phyloP scores from a whole-genome alignment of 306 rosid species.

The Casuarina equisetifolia region DNA sequence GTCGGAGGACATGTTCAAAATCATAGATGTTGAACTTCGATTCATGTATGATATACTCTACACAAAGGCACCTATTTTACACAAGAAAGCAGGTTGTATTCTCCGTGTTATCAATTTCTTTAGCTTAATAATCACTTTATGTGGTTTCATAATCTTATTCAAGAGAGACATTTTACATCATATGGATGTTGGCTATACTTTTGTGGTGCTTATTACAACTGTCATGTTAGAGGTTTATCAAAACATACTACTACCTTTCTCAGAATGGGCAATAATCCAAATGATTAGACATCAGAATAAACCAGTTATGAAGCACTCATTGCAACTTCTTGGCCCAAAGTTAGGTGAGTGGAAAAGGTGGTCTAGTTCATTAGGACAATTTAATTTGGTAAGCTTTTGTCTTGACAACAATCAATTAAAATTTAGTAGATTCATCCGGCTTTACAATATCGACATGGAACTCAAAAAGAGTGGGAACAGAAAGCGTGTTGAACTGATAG shows the following conservation, averaged over 20 bases:
- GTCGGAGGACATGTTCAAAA: constrained; percentile 42
- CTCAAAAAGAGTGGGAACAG: constrained; percentile 33
- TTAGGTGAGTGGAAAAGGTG: constrained; percentile 55
- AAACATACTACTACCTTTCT: constrained; percentile 48
- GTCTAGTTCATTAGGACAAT: constrained; percentile 57
- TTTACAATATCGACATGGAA: constrained; percentile 29
- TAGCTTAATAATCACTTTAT: constrained; percentile 34
- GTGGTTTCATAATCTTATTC: constrained; percentile 42
- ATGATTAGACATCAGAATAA: constrained; percentile 42
- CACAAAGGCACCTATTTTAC: constrained; percentile 57
- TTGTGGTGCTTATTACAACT: constrained; percentile 44
- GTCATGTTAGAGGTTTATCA: constrained; percentile 55
- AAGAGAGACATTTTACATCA: constrained; percentile 15
- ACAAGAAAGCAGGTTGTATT: constrained; percentile 48
- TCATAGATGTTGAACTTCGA: constrained; percentile 56
- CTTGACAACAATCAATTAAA: constrained; percentile 39
- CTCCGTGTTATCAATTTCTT: constrained; percentile 47
- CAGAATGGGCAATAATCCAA: constrained; percentile 63
- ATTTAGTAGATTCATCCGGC: constrained; percentile 34
- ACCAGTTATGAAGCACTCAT: constrained; percentile 34
- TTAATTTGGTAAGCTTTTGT: constrained; percentile 58
- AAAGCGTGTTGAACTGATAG: constrained; percentile 16
- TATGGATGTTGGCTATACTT: constrained; percentile 37
- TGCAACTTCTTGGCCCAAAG: constrained; percentile 40
- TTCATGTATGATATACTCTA: constrained; percentile 73